Evolutionary conservation across 352 stramenopile genomes (phyloP), one percentile per base, ranked within the genome.

Genomic region (Globisporangium solare): DNA sequence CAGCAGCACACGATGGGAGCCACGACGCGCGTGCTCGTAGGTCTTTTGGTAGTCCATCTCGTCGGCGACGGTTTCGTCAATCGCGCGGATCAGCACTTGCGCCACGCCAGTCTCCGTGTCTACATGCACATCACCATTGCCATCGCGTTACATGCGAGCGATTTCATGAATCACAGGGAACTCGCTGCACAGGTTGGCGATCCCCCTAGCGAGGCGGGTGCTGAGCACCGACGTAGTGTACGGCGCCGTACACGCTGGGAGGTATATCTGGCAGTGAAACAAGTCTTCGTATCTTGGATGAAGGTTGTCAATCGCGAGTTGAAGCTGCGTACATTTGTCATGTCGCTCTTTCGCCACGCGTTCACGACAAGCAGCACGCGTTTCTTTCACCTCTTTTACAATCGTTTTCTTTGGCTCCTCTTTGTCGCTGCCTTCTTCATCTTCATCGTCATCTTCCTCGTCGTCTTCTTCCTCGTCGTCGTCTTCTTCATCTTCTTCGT

Each of bases 81-180:
- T 66, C 18, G 66, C 68, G 10, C 68, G 63, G 3, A 47, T 65
- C 3, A 83, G 20, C 22, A 79, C 45, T 11, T 61, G 61, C 4
- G 52, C 51, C 1, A 78, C 73, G 15, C 68, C 49, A 4, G 53
- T 48, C 17, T 52, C 39, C 6, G 15, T 64, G 6, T 55, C 37
- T 4, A 21, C 27, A 27, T 27, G 15, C 5, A 31, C 22, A 2
- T 42, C n/a, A 14, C 43, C 21, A 15, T 6, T 32, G n/a, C n/a
- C 6, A n/a, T n/a, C 20, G 6, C 50, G 39, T n/a, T 54, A 31
- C 60, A 66, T 58, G 12, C 60, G 54, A 8, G 47, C 54, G 27
- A 80, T 86, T 8, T 71, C 70, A 15, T 63, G 68, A 17, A 83
- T 62, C 20, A 83, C 59, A 1, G 76, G 73, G 2, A 69, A 60